Conservation (phyloP, 2,329 filamentous ascomycete genomes). For the Aurifilum marmelostoma region DNA sequence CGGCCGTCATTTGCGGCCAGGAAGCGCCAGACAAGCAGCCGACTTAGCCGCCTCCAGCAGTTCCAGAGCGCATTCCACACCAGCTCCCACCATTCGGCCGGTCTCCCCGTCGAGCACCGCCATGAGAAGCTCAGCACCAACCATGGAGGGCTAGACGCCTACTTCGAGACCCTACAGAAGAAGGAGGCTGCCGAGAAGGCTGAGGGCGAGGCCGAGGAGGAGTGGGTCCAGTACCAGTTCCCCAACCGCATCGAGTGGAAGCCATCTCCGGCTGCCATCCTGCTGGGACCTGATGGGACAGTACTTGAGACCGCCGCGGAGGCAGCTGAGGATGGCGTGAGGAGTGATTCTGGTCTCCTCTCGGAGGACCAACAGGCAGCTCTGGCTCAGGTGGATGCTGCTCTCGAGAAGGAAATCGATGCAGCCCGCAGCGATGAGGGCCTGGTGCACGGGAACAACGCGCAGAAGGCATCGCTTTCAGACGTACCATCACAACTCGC, state of each 20-base stretch:
- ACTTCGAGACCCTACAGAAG: slow-evolving; percentile 86
- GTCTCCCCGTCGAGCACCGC: slow-evolving; percentile 61
- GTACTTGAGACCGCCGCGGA: slow-evolving; percentile 43
- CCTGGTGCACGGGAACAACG: slow-evolving; percentile 37
- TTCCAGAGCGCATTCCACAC: slow-evolving; percentile 79
- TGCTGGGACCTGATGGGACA: slow-evolving; percentile 48
- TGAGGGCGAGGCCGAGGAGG: slow-evolving; percentile 59
- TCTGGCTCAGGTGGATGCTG: slow-evolving; percentile 82
- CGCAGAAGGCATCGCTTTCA: slow-evolving; percentile 48
- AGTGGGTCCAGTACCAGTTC: slow-evolving; percentile 92
- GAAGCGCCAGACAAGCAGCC: slow-evolving; percentile 52
- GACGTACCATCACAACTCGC: slow-evolving; percentile 41
- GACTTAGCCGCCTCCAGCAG: slow-evolving; percentile 64
- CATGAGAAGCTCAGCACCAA: slow-evolving; percentile 49
- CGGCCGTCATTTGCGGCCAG: slow-evolving; percentile 62
- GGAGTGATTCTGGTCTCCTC: slow-evolving; percentile 41
- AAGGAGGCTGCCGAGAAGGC: slow-evolving; percentile 64
- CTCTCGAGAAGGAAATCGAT: slow-evolving; percentile 77
- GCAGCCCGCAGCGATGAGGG: slow-evolving; percentile 50
- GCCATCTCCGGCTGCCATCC: slow-evolving; percentile 57
- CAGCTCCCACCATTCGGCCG: slow-evolving; percentile 53
- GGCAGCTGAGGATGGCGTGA: slow-evolving; percentile 33
- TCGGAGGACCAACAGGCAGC: slow-evolving; percentile 58
- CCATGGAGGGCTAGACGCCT: slow-evolving; percentile 79
- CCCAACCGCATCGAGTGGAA: slow-evolving; percentile 90